phyloP scores from a whole-genome alignment of 192 early-diverging fungal species.

The Coemansia sp. region DNA sequence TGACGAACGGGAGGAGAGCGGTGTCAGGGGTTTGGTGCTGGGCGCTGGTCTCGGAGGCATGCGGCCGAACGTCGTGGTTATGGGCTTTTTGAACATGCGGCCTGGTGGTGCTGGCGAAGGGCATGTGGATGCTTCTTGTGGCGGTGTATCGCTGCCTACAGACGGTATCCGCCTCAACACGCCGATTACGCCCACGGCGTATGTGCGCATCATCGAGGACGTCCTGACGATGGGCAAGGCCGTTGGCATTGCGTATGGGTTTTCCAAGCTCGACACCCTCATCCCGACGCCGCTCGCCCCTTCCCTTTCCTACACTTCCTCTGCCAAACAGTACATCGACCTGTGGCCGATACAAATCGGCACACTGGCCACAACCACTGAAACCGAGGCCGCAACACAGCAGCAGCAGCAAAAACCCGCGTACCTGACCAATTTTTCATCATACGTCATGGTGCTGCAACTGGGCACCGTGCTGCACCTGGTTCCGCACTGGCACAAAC shows the following conservation, averaged over 20 bases:
- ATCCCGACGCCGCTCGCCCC: slow-evolving; percentile 11
- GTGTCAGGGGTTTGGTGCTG: slow-evolving; percentile 58
- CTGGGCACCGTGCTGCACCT: slow-evolving; percentile 70
- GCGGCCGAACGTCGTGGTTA: slow-evolving; percentile 65
- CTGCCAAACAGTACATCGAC: slow-evolving; percentile 60
- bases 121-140: too few species aligned
- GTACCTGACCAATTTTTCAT: slow-evolving; percentile 60
- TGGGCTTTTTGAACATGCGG: slow-evolving; percentile 53
- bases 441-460: slow-evolving; percentile 73
- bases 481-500: slow-evolving; percentile 66
- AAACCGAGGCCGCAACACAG: slow-evolving; percentile 8
- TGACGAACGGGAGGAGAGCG: slow-evolving; percentile 48
- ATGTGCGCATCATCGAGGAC: slow-evolving; percentile 72
- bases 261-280: slow-evolving; percentile 50
- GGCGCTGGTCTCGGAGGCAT: slow-evolving; percentile 66
- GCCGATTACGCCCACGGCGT: slow-evolving; percentile 58
- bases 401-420: slow-evolving; percentile 10
- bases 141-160: slow-evolving; percentile 48
- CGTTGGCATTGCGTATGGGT: slow-evolving; percentile 64
- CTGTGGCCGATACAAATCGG: slow-evolving; percentile 72
- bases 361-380: slow-evolving; percentile 16
- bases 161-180: slow-evolving; percentile 57
- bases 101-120: too few species aligned
- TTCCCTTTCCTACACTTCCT: slow-evolving; percentile 19
- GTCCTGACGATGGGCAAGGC: slow-evolving; percentile 65